Base-by-base conservation (phyloP, 2,329 filamentous ascomycete species). In the Metarhizium album region DNA sequence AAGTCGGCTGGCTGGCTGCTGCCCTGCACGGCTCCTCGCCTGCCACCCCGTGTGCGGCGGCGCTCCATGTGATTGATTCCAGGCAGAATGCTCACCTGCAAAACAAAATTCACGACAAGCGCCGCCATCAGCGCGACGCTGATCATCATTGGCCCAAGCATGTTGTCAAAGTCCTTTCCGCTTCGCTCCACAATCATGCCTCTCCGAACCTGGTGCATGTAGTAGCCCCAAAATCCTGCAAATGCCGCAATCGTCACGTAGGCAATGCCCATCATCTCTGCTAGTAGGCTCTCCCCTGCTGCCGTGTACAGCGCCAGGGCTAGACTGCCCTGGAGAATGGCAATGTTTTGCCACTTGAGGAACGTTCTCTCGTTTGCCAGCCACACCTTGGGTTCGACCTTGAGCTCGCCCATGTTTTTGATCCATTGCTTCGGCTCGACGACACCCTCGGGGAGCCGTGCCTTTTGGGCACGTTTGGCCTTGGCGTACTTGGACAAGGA, bases 321-420 rank as follows among this genome's bases (percentile, higher is more conserved):
- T 29, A 98, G 71, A 22, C 84, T 83, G 37, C 90, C 90, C 23
- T 98, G 82, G 14, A 98, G 76, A 46, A 98, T 82, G 54, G 83
- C 85, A 61, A 98, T 90, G 67, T 97, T 90, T 73, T 97, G 88
- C 93, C 93, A 98, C 69, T 96, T 97, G 68, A 98, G 84, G 65
- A 96, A 98, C 0, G 93, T 98, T 54, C 93, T 85, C 71, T 98
- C 91, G 68, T 98, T 98, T 50, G 93, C 93, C 52, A 98, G 83
- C 91, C 93, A 98, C 29, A 98, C 91, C 70, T 98, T 98, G 54
- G 89, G 90, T 71, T 98, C 93, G 52, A 98, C 89, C 64, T 90
- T 86, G 57, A 97, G 79, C 35, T 90, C 87, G 3, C 93, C 91
- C 33, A 86, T 80, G 68, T 98, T 94, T 73, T 98, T 98, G 74